These are phyloP conservation scores for Euphorbia celastroides DNA, from an alignment of 441 rosid species.

Conservation along the genomic window DNA sequence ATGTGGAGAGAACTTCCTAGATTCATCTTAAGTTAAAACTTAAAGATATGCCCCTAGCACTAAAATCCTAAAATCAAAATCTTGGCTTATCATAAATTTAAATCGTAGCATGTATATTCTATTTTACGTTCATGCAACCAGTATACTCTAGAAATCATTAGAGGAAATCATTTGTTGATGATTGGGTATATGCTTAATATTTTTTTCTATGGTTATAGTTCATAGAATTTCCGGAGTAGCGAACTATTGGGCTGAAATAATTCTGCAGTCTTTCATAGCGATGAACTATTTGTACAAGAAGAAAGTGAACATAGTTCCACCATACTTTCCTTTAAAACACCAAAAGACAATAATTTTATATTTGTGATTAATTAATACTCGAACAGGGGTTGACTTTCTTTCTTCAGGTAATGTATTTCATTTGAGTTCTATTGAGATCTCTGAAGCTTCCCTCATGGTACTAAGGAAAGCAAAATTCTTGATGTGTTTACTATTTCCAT, in stretches of 20 bases:
- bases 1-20: neutral
- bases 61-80: no score
- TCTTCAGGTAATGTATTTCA: neutral
- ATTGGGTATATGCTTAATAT: neutral
- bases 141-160: neutral
- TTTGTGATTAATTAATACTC: neutral
- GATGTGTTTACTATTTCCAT: neutral
- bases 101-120: neutral
- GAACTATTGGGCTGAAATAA: neutral
- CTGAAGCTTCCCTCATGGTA: neutral
- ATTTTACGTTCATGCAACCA: neutral
- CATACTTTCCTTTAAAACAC: neutral
- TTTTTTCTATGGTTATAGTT: neutral
- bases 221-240: neutral
- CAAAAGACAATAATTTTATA: neutral
- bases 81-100: neutral
- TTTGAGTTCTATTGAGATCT: neutral
- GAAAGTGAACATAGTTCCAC: neutral
- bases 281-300: neutral
- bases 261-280: neutral
- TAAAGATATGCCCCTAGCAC: no score
- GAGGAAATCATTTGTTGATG: neutral
- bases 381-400: neutral
- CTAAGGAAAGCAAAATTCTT: neutral
- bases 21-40: conserved; percentile 2